A percentile compares a stretch with the other conserved stretches of the same genome.
Evolutionary conservation across 164 flowering plant species (phyloP).

Genomic region (Paratinospora sagittata): DNA sequence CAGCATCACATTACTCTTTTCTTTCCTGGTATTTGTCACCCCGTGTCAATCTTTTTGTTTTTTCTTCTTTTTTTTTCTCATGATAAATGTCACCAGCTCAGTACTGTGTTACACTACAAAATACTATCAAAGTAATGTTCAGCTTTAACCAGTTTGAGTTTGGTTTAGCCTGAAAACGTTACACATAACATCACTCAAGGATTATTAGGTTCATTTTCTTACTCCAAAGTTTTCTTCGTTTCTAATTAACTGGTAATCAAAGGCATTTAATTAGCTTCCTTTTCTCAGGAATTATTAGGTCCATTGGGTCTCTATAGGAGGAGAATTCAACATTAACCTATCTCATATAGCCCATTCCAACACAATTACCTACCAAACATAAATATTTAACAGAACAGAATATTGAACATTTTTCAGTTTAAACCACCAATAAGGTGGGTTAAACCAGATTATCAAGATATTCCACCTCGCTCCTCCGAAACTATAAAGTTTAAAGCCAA

Average conservation of each 20-base stretch:
- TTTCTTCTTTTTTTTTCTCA: too few species aligned
- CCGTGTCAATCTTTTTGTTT: too few species aligned
- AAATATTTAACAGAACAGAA: too few species aligned
- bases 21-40: too few species aligned
- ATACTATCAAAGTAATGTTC: too few species aligned
- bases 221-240: neutral
- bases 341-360: neutral
- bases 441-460: too few species aligned
- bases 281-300: neutral
- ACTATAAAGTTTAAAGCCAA: too few species aligned
- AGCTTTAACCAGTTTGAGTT: neutral
- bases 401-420: too few species aligned
- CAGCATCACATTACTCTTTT: neutral
- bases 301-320: neutral
- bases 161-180: neutral
- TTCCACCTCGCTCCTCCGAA: too few species aligned
- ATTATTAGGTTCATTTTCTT: neutral
- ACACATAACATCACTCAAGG: neutral
- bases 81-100: too few species aligned
- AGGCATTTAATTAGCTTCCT: neutral
- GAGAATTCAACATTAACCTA: neutral
- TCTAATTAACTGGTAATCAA: neutral
- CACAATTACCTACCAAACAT: neutral
- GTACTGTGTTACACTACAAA: too few species aligned
- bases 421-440: too few species aligned